Base-by-base conservation (phyloP, 352 stramenopile genomes). In the Globisporangium orthogonon region DNA sequence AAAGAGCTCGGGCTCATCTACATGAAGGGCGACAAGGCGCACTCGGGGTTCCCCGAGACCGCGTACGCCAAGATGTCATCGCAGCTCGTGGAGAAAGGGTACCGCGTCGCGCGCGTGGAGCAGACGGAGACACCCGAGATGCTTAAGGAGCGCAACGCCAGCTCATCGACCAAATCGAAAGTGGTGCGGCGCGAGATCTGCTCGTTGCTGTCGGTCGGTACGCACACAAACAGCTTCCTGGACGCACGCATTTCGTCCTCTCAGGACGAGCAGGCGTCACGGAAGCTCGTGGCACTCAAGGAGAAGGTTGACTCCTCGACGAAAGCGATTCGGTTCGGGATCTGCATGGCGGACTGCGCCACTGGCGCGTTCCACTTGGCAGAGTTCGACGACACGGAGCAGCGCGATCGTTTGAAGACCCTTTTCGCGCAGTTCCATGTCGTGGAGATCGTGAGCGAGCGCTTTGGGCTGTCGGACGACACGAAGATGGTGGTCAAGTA, bases 41-140 rank as follows among this genome's bases (percentile, higher is more conserved):
- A 99, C 76, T 96, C 90, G 1, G 97, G 98, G 4, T 99, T 99
- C 69, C 98, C 98, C 2, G 97, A 99, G 71, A 96, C 96, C 14
- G 95, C 92, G 18, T 99, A 99, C 70, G 96, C 90, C 4, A 98
- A 97, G 60, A 97, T 98, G 69, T 96, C 94, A 15, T 88, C 91
- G 4, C 87, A 92, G 50, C 71, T 99, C 39, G 94, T 99, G 10
- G 75, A 80, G 5, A 96, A 96, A 56, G 97, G 97, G 14, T 99
- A 98, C 65, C 93, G 96, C 31, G 97, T 99, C 35, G 96, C 96
- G 15, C 92, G 97, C 40, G 95, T 99, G 7, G 98, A 99, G 78
- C 97, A 99, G 73, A 99, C 97, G 0, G 98, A 99, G 80, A 99
- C 97, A 0, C 97, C 97, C 7, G 96, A 99, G 18, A 92, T 93